Evolutionary conservation across 352 stramenopile genomes (phyloP).

Genomic region (Pythium brachiatum): DNA sequence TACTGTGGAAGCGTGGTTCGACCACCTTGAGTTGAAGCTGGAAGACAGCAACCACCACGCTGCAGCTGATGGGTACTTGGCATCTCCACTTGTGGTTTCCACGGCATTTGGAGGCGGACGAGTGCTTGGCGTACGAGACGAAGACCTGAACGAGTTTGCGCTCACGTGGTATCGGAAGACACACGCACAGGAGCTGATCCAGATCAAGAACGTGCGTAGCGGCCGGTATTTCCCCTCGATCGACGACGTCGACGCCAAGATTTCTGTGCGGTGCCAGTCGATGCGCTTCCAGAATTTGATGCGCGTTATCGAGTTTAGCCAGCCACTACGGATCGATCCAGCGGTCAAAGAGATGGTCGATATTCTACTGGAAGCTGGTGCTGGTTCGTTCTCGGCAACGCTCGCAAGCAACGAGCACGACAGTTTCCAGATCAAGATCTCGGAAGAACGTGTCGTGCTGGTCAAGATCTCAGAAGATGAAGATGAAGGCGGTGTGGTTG

Average conservation of each 20-base stretch:
- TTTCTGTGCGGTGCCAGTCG: conserved; percentile 68
- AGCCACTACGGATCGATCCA: conserved; percentile 50
- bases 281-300: conserved; percentile 57
- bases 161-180: conserved; percentile 75
- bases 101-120: conserved; percentile 32
- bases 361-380: conserved; percentile 62
- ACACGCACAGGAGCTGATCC: conserved; percentile 45
- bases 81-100: conserved; percentile 56
- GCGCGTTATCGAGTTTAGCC: conserved; percentile 52
- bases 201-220: conserved; percentile 55
- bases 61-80: conserved; percentile 22
- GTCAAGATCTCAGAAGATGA: conserved; percentile 77
- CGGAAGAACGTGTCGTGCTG: conserved; percentile 41
- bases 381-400: conserved; percentile 74
- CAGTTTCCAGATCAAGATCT: conserved; percentile 83
- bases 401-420: conserved; percentile 75
- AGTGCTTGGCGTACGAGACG: conserved; percentile 54
- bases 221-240: conserved; percentile 69
- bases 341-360: conserved; percentile 69
- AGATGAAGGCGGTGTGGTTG: conserved; percentile 58
- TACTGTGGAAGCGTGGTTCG: conserved; percentile 58
- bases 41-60: conserved; percentile 20
- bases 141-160: conserved; percentile 56
- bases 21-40: conserved; percentile 49
- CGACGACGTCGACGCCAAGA: conserved; percentile 56